Evolutionary conservation across 164 flowering plant genomes (phyloP), one percentile per base, ranked within the genome.

Genomic region (Vitis rupestris): DNA sequence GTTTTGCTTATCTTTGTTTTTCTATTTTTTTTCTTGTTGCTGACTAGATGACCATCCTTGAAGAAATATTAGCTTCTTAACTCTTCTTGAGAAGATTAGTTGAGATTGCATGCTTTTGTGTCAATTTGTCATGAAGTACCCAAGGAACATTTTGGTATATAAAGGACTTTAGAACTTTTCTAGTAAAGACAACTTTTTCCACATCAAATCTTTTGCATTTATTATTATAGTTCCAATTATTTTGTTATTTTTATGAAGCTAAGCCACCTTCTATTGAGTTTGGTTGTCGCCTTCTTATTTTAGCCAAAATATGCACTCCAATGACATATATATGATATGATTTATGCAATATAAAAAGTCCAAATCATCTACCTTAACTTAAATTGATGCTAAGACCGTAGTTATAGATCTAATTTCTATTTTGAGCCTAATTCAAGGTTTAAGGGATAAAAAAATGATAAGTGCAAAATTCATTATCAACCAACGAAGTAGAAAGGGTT

Each of bases 71-170:
- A 78, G 60, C 69, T 63, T 68, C 65, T 72, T 16, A 90, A 69
- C 59, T 84, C 88, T 50, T 81, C 73, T 9, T 0, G 1, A 98
- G 98, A 76, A 76, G 86, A 68, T 82, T 77, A 62, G 82, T 86
- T 50, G 87, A 74, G 72, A 95, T 80, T 61, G 88, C 88, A 81
- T 93, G 81, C 72, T 83, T 81, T 66, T 59, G 67, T 49, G 99
- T 91, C 79, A 95, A 70, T 17, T 75, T 80, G 23, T 88, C 87
- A 76, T 90, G 91, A 68, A 95, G 76, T 63, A 92, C 86, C 99
- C 99, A 95, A 29, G 99, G 99, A 75, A 72, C 56, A 81, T 79
- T 89, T 69, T 84, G 84, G 73, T 83, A 85, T 47, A 95, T 84
- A 71, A 90, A 95, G 65, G 99, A 86, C 82, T 88, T 93, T 57